These are phyloP conservation scores for Echeveria elegans DNA, from an alignment of 164 flowering plant species.

Conservation along the genomic window DNA sequence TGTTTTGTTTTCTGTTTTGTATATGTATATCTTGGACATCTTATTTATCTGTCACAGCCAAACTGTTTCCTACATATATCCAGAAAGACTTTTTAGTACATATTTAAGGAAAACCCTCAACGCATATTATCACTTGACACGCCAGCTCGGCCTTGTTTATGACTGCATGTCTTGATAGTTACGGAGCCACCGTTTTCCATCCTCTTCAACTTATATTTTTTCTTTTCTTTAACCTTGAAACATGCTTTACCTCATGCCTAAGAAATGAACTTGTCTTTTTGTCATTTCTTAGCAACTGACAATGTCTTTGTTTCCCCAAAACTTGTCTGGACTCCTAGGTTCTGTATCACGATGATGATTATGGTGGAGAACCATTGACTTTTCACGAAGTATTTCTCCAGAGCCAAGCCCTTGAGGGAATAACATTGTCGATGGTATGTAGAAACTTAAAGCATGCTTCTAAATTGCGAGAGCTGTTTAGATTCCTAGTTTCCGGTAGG, in stretches of 20 bases:
- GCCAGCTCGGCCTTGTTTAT: neutral
- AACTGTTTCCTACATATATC: neutral
- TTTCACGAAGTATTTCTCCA: conserved; percentile 77
- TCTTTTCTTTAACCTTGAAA: neutral
- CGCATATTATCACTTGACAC: neutral
- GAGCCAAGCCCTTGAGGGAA: conserved; percentile 92
- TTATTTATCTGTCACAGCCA: neutral
- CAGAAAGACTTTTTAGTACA: neutral
- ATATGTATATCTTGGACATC: neutral
- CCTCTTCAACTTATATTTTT: neutral
- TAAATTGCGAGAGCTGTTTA: neutral
- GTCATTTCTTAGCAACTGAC: neutral
- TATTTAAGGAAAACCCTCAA: neutral
- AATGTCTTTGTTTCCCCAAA: neutral
- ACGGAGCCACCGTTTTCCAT: neutral
- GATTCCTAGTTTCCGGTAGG: neutral
- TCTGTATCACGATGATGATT: conserved; percentile 64
- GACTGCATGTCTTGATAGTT: neutral
- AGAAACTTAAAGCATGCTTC: neutral
- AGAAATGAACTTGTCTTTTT: neutral
- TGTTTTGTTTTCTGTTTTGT: neutral
- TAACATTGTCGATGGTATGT: conserved; percentile 74
- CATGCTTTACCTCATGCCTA: neutral
- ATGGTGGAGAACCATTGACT: conserved; percentile 63
- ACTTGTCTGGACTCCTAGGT: conserved; percentile 26